A percentile compares a stretch with the other conserved stretches of the same genome.
phyloP scores from a whole-genome alignment of 768 basidiomycete species.

The Lactifluus hygrophoroides region DNA sequence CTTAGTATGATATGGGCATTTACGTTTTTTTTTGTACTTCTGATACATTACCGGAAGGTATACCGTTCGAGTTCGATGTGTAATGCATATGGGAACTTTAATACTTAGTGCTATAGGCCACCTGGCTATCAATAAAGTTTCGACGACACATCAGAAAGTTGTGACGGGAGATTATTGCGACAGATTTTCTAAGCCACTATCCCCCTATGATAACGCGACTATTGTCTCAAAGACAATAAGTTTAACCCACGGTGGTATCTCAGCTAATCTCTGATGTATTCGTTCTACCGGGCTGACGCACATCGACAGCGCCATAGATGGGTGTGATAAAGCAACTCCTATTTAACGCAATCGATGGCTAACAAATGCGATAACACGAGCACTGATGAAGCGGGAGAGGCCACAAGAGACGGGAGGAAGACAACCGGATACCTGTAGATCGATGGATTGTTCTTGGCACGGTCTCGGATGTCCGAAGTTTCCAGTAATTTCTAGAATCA shows the following conservation, averaged over 20 bases:
- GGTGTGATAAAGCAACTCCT: not conserved
- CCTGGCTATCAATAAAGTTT: no score
- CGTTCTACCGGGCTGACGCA: not conserved
- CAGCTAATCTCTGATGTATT: not conserved
- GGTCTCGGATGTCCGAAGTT: not conserved
- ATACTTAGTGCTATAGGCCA: no score
- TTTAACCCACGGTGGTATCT: not conserved
- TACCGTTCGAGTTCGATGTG: not conserved
- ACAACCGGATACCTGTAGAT: not conserved
- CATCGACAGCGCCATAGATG: not conserved
- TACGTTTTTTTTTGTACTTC: no score
- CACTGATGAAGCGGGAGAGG: not conserved
- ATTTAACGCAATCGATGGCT: not conserved
- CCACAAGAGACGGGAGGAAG: not conserved
- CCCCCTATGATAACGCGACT: not conserved
- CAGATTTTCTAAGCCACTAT: no score
- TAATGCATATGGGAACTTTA: not conserved
- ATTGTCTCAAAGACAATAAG: not conserved
- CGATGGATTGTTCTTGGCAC: not conserved
- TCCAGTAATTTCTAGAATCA: not conserved
- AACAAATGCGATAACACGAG: not conserved
- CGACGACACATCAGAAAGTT: not conserved
- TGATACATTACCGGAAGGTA: not conserved
- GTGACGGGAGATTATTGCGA: not conserved
- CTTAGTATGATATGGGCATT: not conserved